These are phyloP conservation scores for Trametes cingulata DNA, from an alignment of 768 basidiomycete species.

Conservation along the genomic window DNA sequence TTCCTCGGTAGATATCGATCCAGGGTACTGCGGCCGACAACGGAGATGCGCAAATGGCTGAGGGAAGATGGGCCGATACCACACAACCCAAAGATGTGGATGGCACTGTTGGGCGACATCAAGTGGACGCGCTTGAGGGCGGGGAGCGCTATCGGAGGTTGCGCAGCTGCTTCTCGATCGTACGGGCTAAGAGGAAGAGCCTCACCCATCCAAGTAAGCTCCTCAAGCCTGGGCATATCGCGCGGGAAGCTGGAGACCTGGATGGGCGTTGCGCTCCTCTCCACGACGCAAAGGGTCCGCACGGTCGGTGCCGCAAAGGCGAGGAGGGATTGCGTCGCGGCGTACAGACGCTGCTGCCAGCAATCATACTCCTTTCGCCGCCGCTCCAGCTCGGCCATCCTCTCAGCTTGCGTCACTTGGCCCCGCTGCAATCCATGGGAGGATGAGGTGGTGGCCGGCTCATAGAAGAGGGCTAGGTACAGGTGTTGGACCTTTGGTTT, in stretches of 20 bases:
- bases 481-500: neutral
- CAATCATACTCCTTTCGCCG: too few relatives aligned
- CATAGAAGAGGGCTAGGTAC: neutral
- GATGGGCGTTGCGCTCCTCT: neutral
- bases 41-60: neutral
- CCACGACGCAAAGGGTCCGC: neutral
- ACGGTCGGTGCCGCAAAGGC: neutral
- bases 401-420: neutral
- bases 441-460: neutral
- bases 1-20: neutral
- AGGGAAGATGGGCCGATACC: neutral
- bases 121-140: neutral
- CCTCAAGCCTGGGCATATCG: neutral
- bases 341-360: neutral
- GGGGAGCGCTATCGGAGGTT: neutral
- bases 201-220: neutral
- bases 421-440: neutral
- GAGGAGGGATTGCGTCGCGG: neutral
- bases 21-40: neutral
- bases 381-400: neutral
- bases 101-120: neutral
- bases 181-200: neutral
- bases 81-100: neutral
- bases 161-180: neutral
- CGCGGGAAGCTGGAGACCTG: neutral